Evolutionary conservation across 2,329 filamentous ascomycete genomes (phyloP).

Genomic region (Claviceps pusilla): DNA sequence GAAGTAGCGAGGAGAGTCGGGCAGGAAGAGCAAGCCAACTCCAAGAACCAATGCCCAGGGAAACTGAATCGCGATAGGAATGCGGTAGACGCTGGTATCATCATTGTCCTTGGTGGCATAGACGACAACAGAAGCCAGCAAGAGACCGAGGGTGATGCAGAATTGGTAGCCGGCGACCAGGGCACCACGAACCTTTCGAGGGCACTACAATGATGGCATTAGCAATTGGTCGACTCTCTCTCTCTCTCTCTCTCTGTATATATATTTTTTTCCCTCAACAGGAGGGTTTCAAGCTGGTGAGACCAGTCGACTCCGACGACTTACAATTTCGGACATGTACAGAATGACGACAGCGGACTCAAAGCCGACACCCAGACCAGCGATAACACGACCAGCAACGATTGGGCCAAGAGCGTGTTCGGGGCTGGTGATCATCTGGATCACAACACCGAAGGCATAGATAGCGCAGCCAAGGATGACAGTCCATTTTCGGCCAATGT

Average conservation of each 20-base stretch:
- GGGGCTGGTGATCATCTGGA: slow-evolving; percentile 44
- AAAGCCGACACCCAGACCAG: slow-evolving; percentile 67
- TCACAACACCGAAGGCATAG: slow-evolving; percentile 52
- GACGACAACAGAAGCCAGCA: slow-evolving; percentile 59
- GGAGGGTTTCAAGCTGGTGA: not conserved
- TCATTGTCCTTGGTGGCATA: slow-evolving; percentile 50
- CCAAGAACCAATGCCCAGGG: slow-evolving; percentile 65
- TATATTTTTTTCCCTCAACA: not conserved
- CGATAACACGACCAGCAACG: slow-evolving; percentile 58
- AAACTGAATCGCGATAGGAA: slow-evolving; percentile 69
- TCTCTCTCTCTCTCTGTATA: not conserved
- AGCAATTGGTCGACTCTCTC: not conserved
- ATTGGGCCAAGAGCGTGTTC: slow-evolving; percentile 42
- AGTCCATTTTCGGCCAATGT: slow-evolving; percentile 56
- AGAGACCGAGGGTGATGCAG: slow-evolving; percentile 65
- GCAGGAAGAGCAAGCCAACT: slow-evolving; percentile 57
- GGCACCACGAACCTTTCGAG: slow-evolving; percentile 59
- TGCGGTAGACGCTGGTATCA: slow-evolving; percentile 58
- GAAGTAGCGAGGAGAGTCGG: slow-evolving; percentile 74
- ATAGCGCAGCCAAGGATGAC: slow-evolving; percentile 56
- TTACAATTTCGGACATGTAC: slow-evolving; percentile 73
- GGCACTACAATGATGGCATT: slow-evolving; percentile 21
- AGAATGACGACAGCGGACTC: slow-evolving; percentile 67
- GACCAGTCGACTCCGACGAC: slow-evolving; percentile 7
- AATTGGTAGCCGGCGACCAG: slow-evolving; percentile 75